Evolutionary conservation across 129 eudicot genomes (phyloP).

Genomic region (sunflower (Helianthus annuus)): DNA sequence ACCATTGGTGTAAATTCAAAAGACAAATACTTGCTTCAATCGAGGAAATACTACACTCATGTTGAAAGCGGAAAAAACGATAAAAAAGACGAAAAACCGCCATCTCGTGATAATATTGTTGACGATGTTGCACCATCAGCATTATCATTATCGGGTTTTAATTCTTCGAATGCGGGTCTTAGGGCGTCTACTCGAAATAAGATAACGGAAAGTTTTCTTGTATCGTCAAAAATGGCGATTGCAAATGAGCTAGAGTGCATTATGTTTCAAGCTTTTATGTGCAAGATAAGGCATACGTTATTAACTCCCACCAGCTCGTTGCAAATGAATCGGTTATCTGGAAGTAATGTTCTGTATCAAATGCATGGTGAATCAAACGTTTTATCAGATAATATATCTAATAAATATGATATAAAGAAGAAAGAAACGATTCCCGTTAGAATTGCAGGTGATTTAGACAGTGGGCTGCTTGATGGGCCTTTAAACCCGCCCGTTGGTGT

Average conservation of each 20-base stretch:
- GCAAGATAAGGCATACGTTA: constrained; percentile 74
- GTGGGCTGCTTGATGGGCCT: constrained; percentile 71
- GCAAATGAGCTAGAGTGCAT: constrained; percentile 90
- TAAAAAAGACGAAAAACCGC: constrained; percentile 37
- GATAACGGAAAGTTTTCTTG: constrained; percentile 41
- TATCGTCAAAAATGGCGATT: constrained; percentile 57
- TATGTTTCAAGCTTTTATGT: constrained; percentile 91
- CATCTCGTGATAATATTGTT: constrained; percentile 30
- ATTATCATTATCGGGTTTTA: constrained; percentile 41
- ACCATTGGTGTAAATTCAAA: constrained; percentile 42
- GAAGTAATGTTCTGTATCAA: constrained; percentile 50
- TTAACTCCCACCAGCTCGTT: constrained; percentile 46
- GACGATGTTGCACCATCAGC: constrained; percentile 39
- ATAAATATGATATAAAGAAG: constrained; percentile 71
- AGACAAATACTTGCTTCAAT: constrained; percentile 45
- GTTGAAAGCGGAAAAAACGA: constrained; percentile 49
- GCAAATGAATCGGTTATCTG: constrained; percentile 50
- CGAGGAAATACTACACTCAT: constrained; percentile 66
- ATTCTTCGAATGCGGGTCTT: constrained; percentile 45
- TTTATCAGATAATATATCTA: constrained; percentile 43
- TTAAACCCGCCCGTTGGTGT: constrained; percentile 89
- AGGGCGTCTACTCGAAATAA: constrained; percentile 38
- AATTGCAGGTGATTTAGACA: constrained; percentile 87
- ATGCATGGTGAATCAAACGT: constrained; percentile 54
- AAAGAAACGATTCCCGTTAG: constrained; percentile 79